A percentile compares a stretch with the other conserved stretches of the same genome.
These are phyloP conservation scores for Dioscorea zingiberensis DNA, from an alignment of 106 monocot genomes.

Conservation along the genomic window DNA sequence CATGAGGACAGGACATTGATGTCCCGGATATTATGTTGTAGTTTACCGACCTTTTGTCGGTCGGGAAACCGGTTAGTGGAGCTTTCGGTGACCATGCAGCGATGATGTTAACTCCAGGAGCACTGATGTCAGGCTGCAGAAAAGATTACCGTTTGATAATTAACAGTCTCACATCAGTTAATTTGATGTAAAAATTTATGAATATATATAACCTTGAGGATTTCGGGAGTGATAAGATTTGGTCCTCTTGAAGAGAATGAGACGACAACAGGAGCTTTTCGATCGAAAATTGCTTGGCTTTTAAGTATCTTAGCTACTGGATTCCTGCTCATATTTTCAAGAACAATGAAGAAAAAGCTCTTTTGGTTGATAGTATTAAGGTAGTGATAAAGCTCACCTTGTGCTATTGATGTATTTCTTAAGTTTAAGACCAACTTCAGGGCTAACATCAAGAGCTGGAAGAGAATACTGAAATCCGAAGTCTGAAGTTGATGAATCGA, in stretches of 20 bases:
- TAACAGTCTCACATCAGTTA: too few relatives aligned
- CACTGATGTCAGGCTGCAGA: constrained; percentile 5
- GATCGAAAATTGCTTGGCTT: neutral
- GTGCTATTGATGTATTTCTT: neutral
- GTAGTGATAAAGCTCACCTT: neutral
- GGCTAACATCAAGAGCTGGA: neutral
- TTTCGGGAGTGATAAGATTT: neutral
- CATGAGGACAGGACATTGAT: constrained; percentile 13
- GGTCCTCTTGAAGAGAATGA: constrained; percentile 10
- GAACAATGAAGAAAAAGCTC: too few relatives aligned
- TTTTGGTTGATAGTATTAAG: too few relatives aligned
- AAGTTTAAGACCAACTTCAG: neutral
- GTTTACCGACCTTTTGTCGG: neutral
- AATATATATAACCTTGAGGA: neutral
- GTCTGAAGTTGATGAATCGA: neutral
- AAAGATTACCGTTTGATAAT: neutral
- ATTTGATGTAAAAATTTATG: too few relatives aligned
- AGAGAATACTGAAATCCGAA: neutral
- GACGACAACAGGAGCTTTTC: neutral
- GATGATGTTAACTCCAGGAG: constrained; percentile 5
- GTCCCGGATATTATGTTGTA: constrained; percentile 8
- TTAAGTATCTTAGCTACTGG: neutral
- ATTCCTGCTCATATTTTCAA: neutral
- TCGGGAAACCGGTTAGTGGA: neutral
- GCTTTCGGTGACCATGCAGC: constrained; percentile 12